Conservation (phyloP, 2,329 filamentous ascomycete genomes). For the Cryphonectria parasitica region DNA sequence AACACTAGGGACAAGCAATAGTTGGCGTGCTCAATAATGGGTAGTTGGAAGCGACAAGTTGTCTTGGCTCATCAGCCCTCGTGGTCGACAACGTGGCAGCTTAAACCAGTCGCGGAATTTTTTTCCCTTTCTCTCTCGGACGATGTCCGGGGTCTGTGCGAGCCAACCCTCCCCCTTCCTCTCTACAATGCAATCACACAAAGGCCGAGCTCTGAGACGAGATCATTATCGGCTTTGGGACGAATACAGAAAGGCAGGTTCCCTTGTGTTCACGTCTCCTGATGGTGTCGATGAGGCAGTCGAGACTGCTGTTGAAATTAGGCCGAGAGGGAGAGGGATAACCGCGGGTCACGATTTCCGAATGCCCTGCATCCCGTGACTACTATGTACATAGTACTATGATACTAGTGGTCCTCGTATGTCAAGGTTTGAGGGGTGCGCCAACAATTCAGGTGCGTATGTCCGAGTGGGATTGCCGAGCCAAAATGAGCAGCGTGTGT, state of each 20-base stretch:
- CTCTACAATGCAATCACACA: background rate
- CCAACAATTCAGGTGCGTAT: constrained; percentile 8
- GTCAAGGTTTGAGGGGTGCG: constrained; percentile 8
- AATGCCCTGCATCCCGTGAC: constrained; percentile 16
- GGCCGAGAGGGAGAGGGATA: background rate
- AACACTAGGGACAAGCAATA: background rate
- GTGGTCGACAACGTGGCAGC: constrained; percentile 1
- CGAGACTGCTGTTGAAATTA: background rate
- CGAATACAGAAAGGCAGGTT: constrained; percentile 8
- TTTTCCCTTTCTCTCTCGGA: constrained; percentile 16
- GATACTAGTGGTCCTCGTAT: background rate
- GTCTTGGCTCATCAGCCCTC: background rate
- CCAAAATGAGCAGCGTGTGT: constrained; percentile 14
- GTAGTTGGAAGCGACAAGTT: background rate
- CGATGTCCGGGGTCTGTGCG: constrained; percentile 20
- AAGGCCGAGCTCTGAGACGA: background rate
- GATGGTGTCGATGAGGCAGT: background rate
- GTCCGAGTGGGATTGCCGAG: constrained; percentile 24
- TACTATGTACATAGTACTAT: background rate
- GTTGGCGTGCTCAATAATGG: background rate
- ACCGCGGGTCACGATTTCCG: background rate
- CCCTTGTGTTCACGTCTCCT: constrained; percentile 18
- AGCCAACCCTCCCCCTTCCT: constrained; percentile 10
- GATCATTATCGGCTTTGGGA: constrained; percentile 8
- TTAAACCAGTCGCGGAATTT: constrained; percentile 16